Evolutionary conservation across 495 filamentous ascomycete genomes (phyloP).

Genomic region (Massariosphaeria phaeospora): DNA sequence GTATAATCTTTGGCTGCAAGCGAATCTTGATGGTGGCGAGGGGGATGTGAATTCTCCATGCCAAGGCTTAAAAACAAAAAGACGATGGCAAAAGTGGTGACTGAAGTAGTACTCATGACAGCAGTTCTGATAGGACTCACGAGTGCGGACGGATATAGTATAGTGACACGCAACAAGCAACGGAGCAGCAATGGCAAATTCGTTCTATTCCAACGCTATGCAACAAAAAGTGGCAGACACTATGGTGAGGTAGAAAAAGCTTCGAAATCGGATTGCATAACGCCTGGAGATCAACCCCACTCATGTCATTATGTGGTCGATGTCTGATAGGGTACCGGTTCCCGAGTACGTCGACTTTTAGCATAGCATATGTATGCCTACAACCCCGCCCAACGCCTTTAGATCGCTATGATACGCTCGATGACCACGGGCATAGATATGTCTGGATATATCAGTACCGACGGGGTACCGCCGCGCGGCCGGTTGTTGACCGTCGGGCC

Average conservation of each 20-base stretch:
- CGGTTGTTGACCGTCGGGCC: constrained; percentile 17
- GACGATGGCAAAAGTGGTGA: too few relatives aligned
- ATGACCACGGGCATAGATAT: background rate
- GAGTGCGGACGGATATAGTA: too few relatives aligned
- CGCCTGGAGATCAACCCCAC: constrained; percentile 34
- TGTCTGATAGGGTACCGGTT: constrained; percentile 5
- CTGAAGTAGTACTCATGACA: too few relatives aligned
- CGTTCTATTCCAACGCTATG: constrained; percentile 26
- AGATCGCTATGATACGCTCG: too few relatives aligned
- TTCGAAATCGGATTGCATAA: background rate
- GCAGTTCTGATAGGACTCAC: too few relatives aligned
- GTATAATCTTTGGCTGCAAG: too few relatives aligned
- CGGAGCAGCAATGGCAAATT: background rate
- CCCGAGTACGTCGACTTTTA: background rate
- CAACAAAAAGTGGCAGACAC: constrained; percentile 4
- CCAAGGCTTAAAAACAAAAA: too few relatives aligned
- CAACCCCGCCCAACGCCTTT: background rate
- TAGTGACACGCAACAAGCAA: too few relatives aligned
- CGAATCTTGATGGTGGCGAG: too few relatives aligned
- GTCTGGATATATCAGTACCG: background rate
- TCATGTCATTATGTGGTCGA: constrained; percentile 34
- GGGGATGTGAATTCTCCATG: too few relatives aligned
- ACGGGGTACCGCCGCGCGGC: constrained; percentile 9
- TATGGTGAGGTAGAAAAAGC: background rate
- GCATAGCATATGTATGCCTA: background rate